Evolutionary conservation across 805 yeast species (phyloP).

Genomic region (Helenozyma baotianmanensis): DNA sequence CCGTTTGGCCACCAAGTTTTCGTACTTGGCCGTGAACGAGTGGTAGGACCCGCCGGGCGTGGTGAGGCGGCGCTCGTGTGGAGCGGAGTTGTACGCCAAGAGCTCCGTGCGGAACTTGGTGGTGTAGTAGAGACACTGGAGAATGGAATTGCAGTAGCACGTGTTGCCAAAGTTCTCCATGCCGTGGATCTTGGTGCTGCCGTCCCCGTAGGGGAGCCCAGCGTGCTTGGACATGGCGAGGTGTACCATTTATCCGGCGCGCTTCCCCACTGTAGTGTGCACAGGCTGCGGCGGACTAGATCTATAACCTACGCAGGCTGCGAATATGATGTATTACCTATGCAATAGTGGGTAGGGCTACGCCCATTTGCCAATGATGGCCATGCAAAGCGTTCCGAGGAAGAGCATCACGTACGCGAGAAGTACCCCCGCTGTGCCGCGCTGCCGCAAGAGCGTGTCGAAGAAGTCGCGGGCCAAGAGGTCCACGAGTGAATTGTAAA

Average conservation of each 20-base stretch:
- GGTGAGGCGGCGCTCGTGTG: conserved; percentile 28
- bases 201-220: conserved; percentile 56
- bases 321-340: too few relatives aligned
- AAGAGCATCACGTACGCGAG: conserved; percentile 51
- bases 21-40: conserved; percentile 36
- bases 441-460: conserved; percentile 54
- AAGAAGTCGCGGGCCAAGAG: conserved; percentile 75
- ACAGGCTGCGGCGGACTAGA: too few relatives aligned
- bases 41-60: conserved; percentile 32
- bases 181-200: conserved; percentile 67
- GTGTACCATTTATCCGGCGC: too few relatives aligned
- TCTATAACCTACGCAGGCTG: too few relatives aligned
- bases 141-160: conserved; percentile 89
- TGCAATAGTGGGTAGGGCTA: conserved; percentile 20
- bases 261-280: too few relatives aligned
- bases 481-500: conserved; percentile 76
- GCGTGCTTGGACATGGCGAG: too few relatives aligned
- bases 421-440: conserved; percentile 48
- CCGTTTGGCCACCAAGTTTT: conserved; percentile 33
- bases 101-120: conserved; percentile 58
- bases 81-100: conserved; percentile 24
- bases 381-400: conserved; percentile 74
- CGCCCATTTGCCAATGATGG: conserved; percentile 73
- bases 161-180: conserved; percentile 87
- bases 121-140: conserved; percentile 82